Percentiles rank a stretch among this genome's conserved stretches.
Conservation (phyloP, 2,329 filamentous ascomycete genomes). For the Scedosporium minutisporum region DNA sequence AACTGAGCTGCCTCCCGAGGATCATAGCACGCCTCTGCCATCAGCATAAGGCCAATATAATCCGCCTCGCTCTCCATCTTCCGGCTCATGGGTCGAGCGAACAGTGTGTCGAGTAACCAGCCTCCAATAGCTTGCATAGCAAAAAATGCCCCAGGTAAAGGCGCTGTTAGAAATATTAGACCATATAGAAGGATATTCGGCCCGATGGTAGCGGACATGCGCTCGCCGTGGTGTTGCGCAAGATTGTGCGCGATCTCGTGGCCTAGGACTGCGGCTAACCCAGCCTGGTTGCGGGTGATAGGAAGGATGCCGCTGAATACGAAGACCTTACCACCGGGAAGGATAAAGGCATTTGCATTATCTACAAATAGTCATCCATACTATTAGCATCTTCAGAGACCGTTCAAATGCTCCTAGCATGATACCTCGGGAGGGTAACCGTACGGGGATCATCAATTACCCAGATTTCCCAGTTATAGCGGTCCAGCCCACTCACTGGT, state of each 20-base stretch:
- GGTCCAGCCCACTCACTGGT: constrained; percentile 52
- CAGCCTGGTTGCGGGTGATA: constrained; percentile 57
- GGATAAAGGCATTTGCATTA: constrained; percentile 64
- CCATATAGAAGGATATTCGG: constrained; percentile 40
- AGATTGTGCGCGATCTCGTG: constrained; percentile 75
- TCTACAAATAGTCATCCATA: constrained; percentile 16
- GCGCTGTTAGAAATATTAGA: constrained; percentile 36
- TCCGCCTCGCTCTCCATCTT: constrained; percentile 71
- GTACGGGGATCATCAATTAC: constrained; percentile 58
- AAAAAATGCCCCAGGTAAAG: constrained; percentile 30
- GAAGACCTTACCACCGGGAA: constrained; percentile 72
- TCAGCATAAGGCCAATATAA: constrained; percentile 73
- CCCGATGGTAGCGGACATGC: constrained; percentile 43
- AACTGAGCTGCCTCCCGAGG: constrained; percentile 57
- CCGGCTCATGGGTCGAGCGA: constrained; percentile 57
- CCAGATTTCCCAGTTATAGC: constrained; percentile 58
- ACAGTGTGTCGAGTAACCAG: constrained; percentile 50
- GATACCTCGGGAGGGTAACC: constrained; percentile 12
- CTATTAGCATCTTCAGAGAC: neutral
- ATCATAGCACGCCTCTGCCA: constrained; percentile 70
- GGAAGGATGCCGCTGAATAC: constrained; percentile 64
- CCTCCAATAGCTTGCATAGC: constrained; percentile 33
- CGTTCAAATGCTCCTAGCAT: neutral
- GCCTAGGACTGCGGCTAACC: constrained; percentile 64
- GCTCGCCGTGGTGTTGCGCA: constrained; percentile 58